Percentiles rank a stretch among this genome's conserved stretches.
phyloP scores from a whole-genome alignment of 768 basidiomycete species.

The Tricholoma saponaceum region DNA sequence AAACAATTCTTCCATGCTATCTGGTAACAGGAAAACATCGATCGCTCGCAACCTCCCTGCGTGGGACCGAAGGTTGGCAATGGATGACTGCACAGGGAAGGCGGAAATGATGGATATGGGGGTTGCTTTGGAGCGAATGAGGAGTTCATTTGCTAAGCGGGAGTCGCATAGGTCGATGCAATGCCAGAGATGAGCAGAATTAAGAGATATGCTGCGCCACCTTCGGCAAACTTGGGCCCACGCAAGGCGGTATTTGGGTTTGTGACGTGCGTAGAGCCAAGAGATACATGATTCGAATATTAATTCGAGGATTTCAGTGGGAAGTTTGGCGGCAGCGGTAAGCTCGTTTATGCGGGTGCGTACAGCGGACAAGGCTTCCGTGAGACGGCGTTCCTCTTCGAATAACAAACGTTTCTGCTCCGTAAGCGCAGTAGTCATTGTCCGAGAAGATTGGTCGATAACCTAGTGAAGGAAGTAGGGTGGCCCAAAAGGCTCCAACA shows the following conservation, averaged over 20 bases:
- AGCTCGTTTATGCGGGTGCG: constrained; percentile 24
- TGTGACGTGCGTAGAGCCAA: constrained; percentile 28
- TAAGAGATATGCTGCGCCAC: constrained; percentile 33
- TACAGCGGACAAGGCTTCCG: constrained; percentile 22
- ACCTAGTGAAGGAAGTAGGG: neutral
- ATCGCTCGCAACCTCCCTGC: constrained; percentile 29
- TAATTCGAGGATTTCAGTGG: constrained; percentile 35
- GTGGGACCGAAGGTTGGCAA: constrained; percentile 23
- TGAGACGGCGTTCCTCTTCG: constrained; percentile 23
- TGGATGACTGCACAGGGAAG: constrained; percentile 22
- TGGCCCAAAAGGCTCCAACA: neutral
- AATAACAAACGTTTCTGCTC: neutral
- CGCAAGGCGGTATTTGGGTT: constrained; percentile 27
- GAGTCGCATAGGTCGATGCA: constrained; percentile 33
- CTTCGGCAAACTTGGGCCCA: constrained; percentile 38
- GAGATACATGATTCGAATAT: constrained; percentile 35
- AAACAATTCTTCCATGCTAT: constrained; percentile 30
- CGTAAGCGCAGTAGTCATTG: neutral
- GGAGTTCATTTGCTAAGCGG: constrained; percentile 29
- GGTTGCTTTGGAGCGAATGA: constrained; percentile 29
- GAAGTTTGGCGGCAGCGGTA: constrained; percentile 28
- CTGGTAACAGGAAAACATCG: constrained; percentile 31
- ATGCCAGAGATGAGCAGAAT: constrained; percentile 35
- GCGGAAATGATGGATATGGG: constrained; percentile 32
- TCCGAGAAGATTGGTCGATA: neutral